Evolutionary conservation across 495 filamentous ascomycete genomes (phyloP).

Genomic region (Zalerion maritima): DNA sequence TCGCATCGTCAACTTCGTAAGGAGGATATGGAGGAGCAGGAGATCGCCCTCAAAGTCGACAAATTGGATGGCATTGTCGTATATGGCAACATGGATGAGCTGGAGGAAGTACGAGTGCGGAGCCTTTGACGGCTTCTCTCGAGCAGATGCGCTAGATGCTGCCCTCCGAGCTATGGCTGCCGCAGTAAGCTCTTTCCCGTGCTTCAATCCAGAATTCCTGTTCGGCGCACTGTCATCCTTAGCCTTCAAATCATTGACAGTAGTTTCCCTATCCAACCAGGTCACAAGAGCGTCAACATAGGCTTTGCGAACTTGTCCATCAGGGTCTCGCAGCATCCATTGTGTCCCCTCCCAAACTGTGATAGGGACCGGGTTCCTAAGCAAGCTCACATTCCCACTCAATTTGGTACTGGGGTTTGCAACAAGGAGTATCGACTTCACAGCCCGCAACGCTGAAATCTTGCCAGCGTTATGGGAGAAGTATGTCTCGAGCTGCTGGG

Average conservation of each 20-base stretch:
- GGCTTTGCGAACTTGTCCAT: slow-evolving; percentile 60
- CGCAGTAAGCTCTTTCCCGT: slow-evolving; percentile 16
- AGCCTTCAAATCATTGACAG: slow-evolving; percentile 45
- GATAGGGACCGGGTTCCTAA: slow-evolving; percentile 57
- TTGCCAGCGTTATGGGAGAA: slow-evolving; percentile 65
- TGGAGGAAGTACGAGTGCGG: slow-evolving; percentile 58
- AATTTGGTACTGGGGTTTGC: slow-evolving; percentile 52
- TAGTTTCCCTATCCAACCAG: slow-evolving; percentile 72
- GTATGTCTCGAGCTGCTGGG: slow-evolving; percentile 42
- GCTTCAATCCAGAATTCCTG: slow-evolving; percentile 23
- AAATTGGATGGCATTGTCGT: slow-evolving; percentile 65
- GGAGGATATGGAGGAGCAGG: slow-evolving; percentile 57
- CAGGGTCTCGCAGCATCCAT: slow-evolving; percentile 67
- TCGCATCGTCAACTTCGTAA: slow-evolving; percentile 54
- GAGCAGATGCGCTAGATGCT: slow-evolving; percentile 51
- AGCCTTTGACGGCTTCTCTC: slow-evolving; percentile 40
- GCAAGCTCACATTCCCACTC: slow-evolving; percentile 44
- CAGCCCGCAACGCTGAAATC: slow-evolving; percentile 59
- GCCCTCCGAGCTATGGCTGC: slow-evolving; percentile 40
- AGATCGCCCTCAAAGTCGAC: slow-evolving; percentile 57
- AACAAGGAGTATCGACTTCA: slow-evolving; percentile 66
- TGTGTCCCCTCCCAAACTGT: slow-evolving; percentile 85
- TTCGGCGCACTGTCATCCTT: slow-evolving; percentile 32
- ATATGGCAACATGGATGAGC: slow-evolving; percentile 73
- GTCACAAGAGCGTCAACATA: slow-evolving; percentile 70